phyloP scores from a whole-genome alignment of 2,329 filamentous ascomycete genomes.

The Sarocladium kiliense region DNA sequence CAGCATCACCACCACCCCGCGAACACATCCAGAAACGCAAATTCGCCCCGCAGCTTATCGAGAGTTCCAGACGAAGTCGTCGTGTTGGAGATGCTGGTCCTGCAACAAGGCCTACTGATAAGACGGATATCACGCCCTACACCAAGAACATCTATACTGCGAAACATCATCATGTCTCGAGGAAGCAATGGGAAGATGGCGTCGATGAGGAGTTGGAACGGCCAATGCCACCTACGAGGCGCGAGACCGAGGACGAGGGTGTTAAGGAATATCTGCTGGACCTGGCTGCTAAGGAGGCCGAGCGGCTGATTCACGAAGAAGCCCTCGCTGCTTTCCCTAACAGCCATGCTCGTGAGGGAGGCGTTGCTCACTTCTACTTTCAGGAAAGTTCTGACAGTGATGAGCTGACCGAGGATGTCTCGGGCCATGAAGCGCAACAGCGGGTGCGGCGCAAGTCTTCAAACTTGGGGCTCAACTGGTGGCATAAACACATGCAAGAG shows the following conservation, averaged over 20 bases:
- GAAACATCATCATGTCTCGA: conserved; percentile 15
- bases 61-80: conserved; percentile 69
- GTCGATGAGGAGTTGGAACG: conserved; percentile 24
- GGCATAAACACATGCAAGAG: conserved; percentile 74
- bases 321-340: conserved; percentile 73
- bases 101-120: conserved; percentile 59
- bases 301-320: conserved; percentile 73
- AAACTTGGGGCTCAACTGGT: conserved; percentile 62
- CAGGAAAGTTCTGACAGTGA: conserved; percentile 59
- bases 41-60: conserved; percentile 77
- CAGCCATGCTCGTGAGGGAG: conserved; percentile 63
- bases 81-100: conserved; percentile 60
- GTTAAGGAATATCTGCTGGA: conserved; percentile 74
- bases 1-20: conserved; percentile 33
- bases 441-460: conserved; percentile 53
- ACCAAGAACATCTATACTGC: conserved; percentile 56
- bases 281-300: conserved; percentile 72
- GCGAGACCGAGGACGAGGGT: conserved; percentile 70
- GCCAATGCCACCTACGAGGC: conserved; percentile 38
- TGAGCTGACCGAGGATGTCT: conserved; percentile 29
- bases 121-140: conserved; percentile 66
- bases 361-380: conserved; percentile 66
- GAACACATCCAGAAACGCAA: conserved; percentile 38
- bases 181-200: conserved; percentile 24
- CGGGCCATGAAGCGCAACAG: conserved; percentile 10